These are phyloP conservation scores for Inonotus hispidus DNA, from an alignment of 1,284 basidiomycete genomes.

Conservation along the genomic window DNA sequence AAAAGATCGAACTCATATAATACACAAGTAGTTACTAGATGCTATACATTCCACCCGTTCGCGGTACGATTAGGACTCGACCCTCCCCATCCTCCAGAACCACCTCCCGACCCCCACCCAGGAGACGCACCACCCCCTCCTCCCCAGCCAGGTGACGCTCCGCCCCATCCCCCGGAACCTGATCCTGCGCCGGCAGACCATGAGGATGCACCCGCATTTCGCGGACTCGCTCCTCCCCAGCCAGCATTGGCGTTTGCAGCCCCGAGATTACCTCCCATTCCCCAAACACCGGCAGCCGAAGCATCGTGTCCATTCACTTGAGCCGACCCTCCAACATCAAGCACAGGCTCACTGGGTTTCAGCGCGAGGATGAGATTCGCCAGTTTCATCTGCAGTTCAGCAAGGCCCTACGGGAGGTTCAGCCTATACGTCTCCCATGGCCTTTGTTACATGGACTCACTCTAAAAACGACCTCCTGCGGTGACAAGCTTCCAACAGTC, in stretches of 20 bases:
- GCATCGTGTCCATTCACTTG: constrained; percentile 24
- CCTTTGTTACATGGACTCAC: constrained; percentile 33
- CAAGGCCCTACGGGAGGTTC: constrained; percentile 53
- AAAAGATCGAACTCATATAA: background rate
- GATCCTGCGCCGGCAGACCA: constrained; percentile 21
- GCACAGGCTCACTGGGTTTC: constrained; percentile 47
- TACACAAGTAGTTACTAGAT: background rate
- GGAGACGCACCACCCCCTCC: constrained; percentile 25
- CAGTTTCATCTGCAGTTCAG: constrained; percentile 77
- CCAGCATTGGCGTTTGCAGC: constrained; percentile 2
- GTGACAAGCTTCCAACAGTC: constrained; percentile 83
- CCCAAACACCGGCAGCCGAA: constrained; percentile 26
- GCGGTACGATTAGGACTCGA: constrained; percentile 23
- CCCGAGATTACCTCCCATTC: background rate
- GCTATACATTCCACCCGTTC: constrained; percentile 52
- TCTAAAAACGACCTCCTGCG: constrained; percentile 85
- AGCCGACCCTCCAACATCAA: background rate
- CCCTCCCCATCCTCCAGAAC: constrained; percentile 25
- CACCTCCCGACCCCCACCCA: constrained; percentile 25
- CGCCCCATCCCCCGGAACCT: constrained; percentile 21
- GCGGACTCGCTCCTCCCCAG: constrained; percentile 26
- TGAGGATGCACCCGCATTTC: constrained; percentile 23
- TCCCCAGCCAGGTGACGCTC: background rate
- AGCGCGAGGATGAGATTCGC: constrained; percentile 75
- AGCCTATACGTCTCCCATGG: background rate